Evolutionary conservation across 768 basidiomycete species (phyloP).

Genomic region (Suillus luteus): DNA sequence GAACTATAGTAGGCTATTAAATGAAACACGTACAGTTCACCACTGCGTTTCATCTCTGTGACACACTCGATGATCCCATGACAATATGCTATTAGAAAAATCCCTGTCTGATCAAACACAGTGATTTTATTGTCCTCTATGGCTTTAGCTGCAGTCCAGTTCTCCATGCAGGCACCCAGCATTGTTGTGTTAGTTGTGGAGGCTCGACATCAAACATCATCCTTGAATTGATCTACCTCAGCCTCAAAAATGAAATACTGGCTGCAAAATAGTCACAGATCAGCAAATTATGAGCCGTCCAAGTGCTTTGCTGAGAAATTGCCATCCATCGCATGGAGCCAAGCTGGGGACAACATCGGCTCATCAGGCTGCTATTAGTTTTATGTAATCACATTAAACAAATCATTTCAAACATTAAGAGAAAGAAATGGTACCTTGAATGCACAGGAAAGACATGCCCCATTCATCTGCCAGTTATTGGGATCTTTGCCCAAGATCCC

Average conservation of each 20-base stretch:
- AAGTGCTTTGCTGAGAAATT: slow-evolving; percentile 38
- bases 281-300: slow-evolving; percentile 20
- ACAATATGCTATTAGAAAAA: slow-evolving; percentile 38
- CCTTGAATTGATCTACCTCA: slow-evolving; percentile 32
- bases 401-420: too few relatives aligned
- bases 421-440: not conserved
- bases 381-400: not conserved
- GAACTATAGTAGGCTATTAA: not conserved
- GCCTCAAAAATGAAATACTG: slow-evolving; percentile 29
- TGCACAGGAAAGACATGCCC: not conserved
- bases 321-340: slow-evolving; percentile 35
- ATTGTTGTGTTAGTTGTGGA: slow-evolving; percentile 4
- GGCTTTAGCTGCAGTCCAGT: slow-evolving; percentile 35
- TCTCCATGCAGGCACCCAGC: slow-evolving; percentile 26
- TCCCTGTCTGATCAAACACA: slow-evolving; percentile 40
- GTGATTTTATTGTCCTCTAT: slow-evolving; percentile 35
- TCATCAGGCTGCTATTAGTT: slow-evolving; percentile 26
- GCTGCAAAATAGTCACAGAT: slow-evolving; percentile 22
- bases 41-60: slow-evolving; percentile 37
- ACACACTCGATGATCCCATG: slow-evolving; percentile 36
- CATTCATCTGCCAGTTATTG: not conserved
- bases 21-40: slow-evolving; percentile 35
- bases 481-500: not conserved
- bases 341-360: slow-evolving; percentile 22
- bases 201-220: slow-evolving; percentile 8